Evolutionary conservation across 441 rosid species (phyloP), one percentile per base, ranked within the genome.

Genomic region (Gossypium gossypioides): DNA sequence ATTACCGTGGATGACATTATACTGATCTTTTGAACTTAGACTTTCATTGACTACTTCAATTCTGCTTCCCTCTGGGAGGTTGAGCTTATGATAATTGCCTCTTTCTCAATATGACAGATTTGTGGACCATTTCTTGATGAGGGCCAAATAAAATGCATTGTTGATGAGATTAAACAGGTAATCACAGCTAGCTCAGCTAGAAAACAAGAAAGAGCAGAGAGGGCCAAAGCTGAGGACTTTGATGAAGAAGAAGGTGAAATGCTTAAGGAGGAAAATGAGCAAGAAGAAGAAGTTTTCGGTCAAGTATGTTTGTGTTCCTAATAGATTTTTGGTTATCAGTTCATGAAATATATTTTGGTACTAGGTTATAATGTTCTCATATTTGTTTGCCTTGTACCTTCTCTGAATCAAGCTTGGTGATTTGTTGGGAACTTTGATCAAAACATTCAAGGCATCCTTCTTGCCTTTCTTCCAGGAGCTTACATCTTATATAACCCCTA

Each of bases 201-300:
- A 71, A 85, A 84, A 70, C 78, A 72, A 13, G 90, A 86, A 61
- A 77, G 87, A 71, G 86, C 80, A 10, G 88, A 85, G 75, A 81
- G 87, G 61, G 76, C 81, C 60, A 85, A 64, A 80, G 90, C 85
- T 34, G 88, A 85, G 69, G 91, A 87, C 74, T 87, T 85, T 77
- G 91, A 85, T 78, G 88, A 79, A 8, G 88, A 85, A 71, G 91
- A 87, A 76, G 72, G 84, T 0, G 91, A 87, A 74, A 57, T 85
- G 78, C 84, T 87, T 52, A 80, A 75, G 75, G 91, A 87, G 74
- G 91, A 85, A 79, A 87, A 85, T 68, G 88, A 87, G 57, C 86
- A 82, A 34, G 91, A 87, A 80, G 88, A 87, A 81, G 91, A 87
- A 77, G 81, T 87, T 75, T 87, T 87, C 77, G 85, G 86, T 70